Base-by-base conservation (phyloP, 169 alveolate species). In the Ichthyophthirius multifiliis region DNA sequence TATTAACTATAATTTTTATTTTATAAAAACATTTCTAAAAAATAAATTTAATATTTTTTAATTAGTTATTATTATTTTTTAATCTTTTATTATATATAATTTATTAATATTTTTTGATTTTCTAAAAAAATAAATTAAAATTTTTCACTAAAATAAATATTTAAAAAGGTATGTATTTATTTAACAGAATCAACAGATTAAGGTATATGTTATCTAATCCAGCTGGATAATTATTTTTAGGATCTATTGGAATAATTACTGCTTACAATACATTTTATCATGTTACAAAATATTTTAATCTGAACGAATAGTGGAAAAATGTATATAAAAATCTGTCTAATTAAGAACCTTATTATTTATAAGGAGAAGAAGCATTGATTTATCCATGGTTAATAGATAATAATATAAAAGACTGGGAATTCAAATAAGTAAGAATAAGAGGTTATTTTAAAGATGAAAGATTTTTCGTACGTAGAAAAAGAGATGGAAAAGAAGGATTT, bases 401-500 rank as follows among this genome's bases (percentile, higher is more conserved):
- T 23, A 16, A 34, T 16, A 32, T 80, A 16, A 80, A 37, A 13
- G 55, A 80, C 9, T 80, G 86, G 86, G 86, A 80, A 55, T 80
- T 67, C 55, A 80, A 67, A 67, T 46, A 67, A 37, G 86, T 80
- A 15, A 80, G 55, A 46, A 67, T 80, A 31, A 44, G 71, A 67
- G 86, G 86, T 35, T 80, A 47, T 35, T 80, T 80, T 23, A 80
- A 76, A 74, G 86, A 80, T 45, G 73, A 80, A 62, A 65, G 86
- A 80, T 80, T 80, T 55, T 80, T 80, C 44, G 86, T 80, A 13
- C 65, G 86, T 39, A 80, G 86, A 80, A 43, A 80, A 80, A 80
- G 86, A 80, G 86, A 80, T 39, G 86, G 86, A 4, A 80, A 76
- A 62, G 86, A 80, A 45, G 86, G 86, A 46, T 80, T 32, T 41